Percentiles rank a stretch among this genome's conserved stretches.
phyloP scores from a whole-genome alignment of 208 protist genomes.

The Trypanosoma boissoni region DNA sequence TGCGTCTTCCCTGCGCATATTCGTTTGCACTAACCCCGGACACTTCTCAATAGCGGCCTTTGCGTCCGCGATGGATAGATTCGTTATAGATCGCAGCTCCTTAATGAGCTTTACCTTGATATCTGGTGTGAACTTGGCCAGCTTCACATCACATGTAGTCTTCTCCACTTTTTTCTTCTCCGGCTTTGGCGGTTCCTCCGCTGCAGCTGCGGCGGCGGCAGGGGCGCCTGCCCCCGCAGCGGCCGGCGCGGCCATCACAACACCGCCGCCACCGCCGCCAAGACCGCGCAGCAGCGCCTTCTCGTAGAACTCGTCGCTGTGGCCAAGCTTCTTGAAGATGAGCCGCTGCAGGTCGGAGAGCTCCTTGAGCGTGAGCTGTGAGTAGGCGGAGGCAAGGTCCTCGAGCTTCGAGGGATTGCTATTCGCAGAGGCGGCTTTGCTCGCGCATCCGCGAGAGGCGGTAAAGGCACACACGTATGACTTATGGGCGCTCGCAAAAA shows the following conservation, averaged over 20 bases:
- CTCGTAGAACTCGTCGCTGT: conserved; percentile 90
- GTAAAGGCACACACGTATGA: conserved; percentile 17
- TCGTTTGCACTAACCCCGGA: conserved; percentile 83
- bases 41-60: conserved; percentile 90
- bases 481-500: no score
- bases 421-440: conserved; percentile 21
- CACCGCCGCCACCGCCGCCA: conserved; percentile 70
- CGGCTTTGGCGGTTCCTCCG: conserved; percentile 51
- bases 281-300: conserved; percentile 84
- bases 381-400: conserved; percentile 67
- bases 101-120: conserved; percentile 92
- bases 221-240: conserved; percentile 22
- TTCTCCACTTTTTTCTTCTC: conserved; percentile 93
- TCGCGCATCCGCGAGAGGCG: conserved; percentile 29
- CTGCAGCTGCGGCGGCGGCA: conserved; percentile 31
- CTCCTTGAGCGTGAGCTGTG: conserved; percentile 86
- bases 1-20: conserved; percentile 83
- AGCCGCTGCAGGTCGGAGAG: conserved; percentile 83
- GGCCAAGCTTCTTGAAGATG: conserved; percentile 89
- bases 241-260: conserved; percentile 32
- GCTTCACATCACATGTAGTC: conserved; percentile 84
- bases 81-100: conserved; percentile 86
- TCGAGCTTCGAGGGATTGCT: conserved; percentile 76
- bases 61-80: conserved; percentile 80
- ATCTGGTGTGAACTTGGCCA: conserved; percentile 77